Evolutionary conservation across 768 basidiomycete species (phyloP).

Genomic region (Flagelloscypha sp.): DNA sequence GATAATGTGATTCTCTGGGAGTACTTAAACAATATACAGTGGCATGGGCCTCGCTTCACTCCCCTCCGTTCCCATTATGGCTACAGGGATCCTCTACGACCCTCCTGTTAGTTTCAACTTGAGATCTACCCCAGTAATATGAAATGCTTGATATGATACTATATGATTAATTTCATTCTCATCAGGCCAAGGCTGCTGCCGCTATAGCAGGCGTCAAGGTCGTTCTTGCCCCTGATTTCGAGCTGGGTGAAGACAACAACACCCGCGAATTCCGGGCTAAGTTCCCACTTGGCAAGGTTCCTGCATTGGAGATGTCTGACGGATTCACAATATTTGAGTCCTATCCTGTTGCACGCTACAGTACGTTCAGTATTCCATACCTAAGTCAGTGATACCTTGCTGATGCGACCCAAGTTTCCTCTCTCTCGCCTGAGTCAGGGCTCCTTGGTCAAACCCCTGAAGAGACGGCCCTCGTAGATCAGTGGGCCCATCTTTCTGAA

Average conservation of each 20-base stretch:
- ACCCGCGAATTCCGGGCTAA: conserved; percentile 63
- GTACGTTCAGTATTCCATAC: conserved; percentile 49
- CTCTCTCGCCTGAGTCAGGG: conserved; percentile 65
- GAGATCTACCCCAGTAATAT: too few relatives aligned
- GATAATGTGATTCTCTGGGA: too few relatives aligned
- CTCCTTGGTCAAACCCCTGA: conserved; percentile 61
- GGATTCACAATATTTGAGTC: conserved; percentile 78
- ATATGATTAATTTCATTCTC: too few relatives aligned
- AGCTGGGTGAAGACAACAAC: conserved; percentile 59
- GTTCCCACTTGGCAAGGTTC: conserved; percentile 80
- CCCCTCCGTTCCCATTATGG: too few relatives aligned
- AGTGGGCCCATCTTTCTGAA: conserved; percentile 78
- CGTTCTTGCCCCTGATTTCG: conserved; percentile 44
- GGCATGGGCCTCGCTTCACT: too few relatives aligned
- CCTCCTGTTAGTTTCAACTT: too few relatives aligned
- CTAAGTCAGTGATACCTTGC: too few relatives aligned
- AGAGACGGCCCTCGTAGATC: conserved; percentile 71
- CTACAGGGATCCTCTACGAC: too few relatives aligned
- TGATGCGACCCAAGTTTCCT: too few relatives aligned
- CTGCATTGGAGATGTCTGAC: conserved; percentile 67
- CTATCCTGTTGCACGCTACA: conserved; percentile 73
- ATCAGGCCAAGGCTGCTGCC: conserved; percentile 53
- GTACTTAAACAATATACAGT: too few relatives aligned
- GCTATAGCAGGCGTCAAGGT: conserved; percentile 53
- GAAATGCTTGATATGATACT: too few relatives aligned